Percentiles rank a stretch among this genome's conserved stretches.
Conservation (phyloP, 768 basidiomycete genomes). For the Polyporus arcularius region DNA sequence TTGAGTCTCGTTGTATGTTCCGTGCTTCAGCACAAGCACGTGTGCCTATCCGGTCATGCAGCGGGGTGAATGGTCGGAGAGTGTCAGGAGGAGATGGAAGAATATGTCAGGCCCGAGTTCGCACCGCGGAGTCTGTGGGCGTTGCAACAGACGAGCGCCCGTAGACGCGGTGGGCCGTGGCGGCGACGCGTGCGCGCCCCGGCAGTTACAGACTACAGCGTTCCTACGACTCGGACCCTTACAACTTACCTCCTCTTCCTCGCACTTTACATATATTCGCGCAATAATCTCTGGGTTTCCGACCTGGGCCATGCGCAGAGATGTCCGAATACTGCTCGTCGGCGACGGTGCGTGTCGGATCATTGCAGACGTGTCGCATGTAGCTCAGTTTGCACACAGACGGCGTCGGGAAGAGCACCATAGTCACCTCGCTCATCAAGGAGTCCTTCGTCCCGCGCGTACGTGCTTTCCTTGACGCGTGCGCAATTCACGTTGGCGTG, state of each 20-base stretch:
- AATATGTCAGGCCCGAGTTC: neutral
- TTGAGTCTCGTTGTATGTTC: neutral
- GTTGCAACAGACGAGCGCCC: neutral
- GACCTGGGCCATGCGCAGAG: conserved; percentile 67
- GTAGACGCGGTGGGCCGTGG: conserved; percentile 6
- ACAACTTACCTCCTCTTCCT: neutral
- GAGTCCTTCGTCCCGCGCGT: conserved; percentile 92
- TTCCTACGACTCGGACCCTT: neutral
- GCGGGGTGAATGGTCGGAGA: conserved; percentile 1
- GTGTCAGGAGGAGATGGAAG: conserved; percentile 12
- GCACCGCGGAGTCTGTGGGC: neutral
- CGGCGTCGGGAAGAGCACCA: conserved; percentile 97
- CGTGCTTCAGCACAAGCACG: neutral
- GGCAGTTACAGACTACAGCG: neutral
- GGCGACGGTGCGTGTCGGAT: conserved; percentile 69
- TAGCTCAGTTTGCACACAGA: conserved; percentile 48
- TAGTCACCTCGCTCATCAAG: conserved; percentile 96
- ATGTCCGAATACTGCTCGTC: conserved; percentile 92
- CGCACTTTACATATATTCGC: neutral
- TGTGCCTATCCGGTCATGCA: neutral
- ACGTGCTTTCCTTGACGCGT: conserved; percentile 25
- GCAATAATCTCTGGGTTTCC: conserved; percentile 1
- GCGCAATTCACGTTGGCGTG: neutral
- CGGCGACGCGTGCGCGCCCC: conserved; percentile 1
- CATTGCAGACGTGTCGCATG: conserved; percentile 1